Percentiles rank a stretch among this genome's conserved stretches.
Evolutionary conservation across 192 early-diverging fungal species (phyloP).

Genomic region (Coemansia sp.): DNA sequence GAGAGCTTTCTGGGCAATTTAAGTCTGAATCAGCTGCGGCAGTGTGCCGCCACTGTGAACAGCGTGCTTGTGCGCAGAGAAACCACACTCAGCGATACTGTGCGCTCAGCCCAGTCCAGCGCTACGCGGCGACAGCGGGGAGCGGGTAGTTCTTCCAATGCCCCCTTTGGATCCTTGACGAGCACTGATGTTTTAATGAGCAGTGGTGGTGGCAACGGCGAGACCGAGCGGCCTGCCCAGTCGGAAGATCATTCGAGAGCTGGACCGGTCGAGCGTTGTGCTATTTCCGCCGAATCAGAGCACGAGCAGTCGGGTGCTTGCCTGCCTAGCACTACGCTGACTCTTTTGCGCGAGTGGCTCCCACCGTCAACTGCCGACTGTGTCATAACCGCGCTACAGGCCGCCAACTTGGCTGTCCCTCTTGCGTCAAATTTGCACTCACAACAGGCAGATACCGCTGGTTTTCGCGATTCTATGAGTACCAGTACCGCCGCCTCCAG

Average conservation of each 20-base stretch:
- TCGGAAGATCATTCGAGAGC: not conserved
- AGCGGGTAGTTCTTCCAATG: not conserved
- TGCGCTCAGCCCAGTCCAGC: not conserved
- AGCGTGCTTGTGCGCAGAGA: constrained; percentile 43
- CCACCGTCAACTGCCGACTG: constrained; percentile 37
- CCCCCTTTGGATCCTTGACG: not conserved
- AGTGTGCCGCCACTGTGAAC: constrained; percentile 50
- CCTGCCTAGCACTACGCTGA: constrained; percentile 13
- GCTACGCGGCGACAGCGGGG: not conserved
- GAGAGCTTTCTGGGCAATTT: constrained; percentile 40
- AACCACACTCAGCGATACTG: constrained; percentile 2
- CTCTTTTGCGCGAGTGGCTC: constrained; percentile 42
- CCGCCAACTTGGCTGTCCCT: constrained; percentile 19
- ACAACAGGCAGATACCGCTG: not conserved
- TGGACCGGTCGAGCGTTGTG: not conserved
- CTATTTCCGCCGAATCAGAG: not conserved
- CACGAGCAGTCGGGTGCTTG: not conserved
- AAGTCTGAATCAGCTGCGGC: constrained; percentile 47
- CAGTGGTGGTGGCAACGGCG: not conserved
- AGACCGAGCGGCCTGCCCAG: not conserved
- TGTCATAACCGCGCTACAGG: constrained; percentile 44
- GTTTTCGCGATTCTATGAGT: not conserved
- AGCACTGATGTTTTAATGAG: not conserved
- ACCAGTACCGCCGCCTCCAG: not conserved
- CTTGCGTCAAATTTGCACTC: not conserved